Evolutionary conservation across 805 yeast species (phyloP).

Genomic region (Komagataella mondaviorum): DNA sequence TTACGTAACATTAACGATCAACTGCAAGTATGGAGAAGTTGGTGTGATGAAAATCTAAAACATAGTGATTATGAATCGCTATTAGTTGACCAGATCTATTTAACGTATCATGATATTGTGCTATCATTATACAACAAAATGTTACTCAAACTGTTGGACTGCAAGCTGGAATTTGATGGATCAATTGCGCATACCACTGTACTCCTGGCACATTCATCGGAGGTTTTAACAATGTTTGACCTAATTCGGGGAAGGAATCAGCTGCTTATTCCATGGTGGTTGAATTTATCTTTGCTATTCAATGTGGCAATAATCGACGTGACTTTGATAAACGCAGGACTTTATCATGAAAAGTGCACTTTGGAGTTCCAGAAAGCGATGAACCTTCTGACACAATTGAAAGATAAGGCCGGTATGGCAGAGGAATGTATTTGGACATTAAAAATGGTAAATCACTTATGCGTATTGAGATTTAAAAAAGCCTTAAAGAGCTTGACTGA

Average conservation of each 20-base stretch:
- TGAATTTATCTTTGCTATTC: not conserved
- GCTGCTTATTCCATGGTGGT: not conserved
- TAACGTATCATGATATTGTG: not conserved
- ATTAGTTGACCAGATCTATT: not conserved
- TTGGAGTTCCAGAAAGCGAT: not conserved
- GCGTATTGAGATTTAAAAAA: not conserved
- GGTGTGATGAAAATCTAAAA: not conserved
- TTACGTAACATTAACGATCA: not conserved
- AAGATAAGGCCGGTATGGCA: not conserved
- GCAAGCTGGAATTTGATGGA: not conserved
- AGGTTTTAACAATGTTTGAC: not conserved
- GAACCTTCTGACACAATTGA: not conserved
- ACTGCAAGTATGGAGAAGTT: not conserved
- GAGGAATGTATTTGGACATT: not conserved
- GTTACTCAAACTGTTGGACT: not conserved
- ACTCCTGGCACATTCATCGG: not conserved
- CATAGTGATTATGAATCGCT: not conserved
- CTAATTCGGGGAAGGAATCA: not conserved
- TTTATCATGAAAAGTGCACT: not conserved
- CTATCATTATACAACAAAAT: not conserved
- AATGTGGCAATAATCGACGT: not conserved
- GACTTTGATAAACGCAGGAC: not conserved
- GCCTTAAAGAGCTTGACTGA: not conserved
- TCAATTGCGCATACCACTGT: not conserved
- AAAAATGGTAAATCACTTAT: not conserved